Evolutionary conservation across 768 basidiomycete species (phyloP), one percentile per base, ranked within the genome.

Genomic region (Cystofilobasidium macerans): DNA sequence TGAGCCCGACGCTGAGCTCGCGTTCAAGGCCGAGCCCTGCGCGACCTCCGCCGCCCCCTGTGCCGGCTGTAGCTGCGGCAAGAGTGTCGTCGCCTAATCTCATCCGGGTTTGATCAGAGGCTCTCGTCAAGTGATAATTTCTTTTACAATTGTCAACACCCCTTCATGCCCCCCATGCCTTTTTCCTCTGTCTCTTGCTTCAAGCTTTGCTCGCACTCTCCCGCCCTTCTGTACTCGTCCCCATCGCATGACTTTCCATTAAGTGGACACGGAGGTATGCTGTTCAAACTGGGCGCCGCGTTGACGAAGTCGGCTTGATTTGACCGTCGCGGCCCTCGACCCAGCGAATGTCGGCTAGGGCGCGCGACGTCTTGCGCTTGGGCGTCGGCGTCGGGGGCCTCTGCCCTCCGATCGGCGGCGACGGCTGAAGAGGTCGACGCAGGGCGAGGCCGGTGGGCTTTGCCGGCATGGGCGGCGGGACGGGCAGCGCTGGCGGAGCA

Each of bases 341-440:
- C 62, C 62, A 63, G 12, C 51, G 62, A 9, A 63, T 54, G 24
- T 54, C 62, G 3, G 62, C 51, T 1, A 63, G 51, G 24, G 62
- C 62, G 1, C 62, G 62, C n/a, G 62, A 63, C 26, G 62, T 36
- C 35, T 63, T 63, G 35, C 62, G 51, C 38, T 63, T 63, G 47
- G 30, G 48, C 0, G 60, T 43, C 18, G 62, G 35, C 28, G 33
- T 35, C 14, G 62, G 26, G 6, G 30, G n/a, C 5, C 45, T 20
- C 14, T 5, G n/a, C 9, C 28, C 14, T 1, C 35, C 32, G 24
- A 38, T 22, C 20, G 51, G 33, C 4, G 48, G 16, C 13, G 47
- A 6, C 7, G 51, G 51, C 16, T 54, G 51, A 8, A 32, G 26
- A 5, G 51, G 51, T 14, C 51, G 51, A 2, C 51, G 51, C 3